These are phyloP conservation scores for Diutina mesorugosa DNA, from an alignment of 1,139 yeast genomes.

Conservation along the genomic window DNA sequence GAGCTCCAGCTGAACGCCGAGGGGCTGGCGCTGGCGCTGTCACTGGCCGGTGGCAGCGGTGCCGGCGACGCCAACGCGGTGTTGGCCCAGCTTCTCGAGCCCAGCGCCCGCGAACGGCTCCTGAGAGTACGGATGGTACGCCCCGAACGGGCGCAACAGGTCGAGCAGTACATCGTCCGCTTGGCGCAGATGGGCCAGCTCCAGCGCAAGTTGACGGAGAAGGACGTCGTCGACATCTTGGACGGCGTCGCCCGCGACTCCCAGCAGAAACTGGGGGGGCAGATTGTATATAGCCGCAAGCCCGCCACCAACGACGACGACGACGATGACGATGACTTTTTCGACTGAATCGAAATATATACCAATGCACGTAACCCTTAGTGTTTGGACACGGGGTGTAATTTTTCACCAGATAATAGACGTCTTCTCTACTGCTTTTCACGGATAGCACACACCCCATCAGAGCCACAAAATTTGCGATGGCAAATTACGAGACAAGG, in stretches of 20 bases:
- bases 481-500: too few relatives aligned
- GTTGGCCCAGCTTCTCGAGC: conserved; percentile 59
- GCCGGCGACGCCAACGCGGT: neutral
- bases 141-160: conserved; percentile 83
- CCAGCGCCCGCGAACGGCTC: conserved; percentile 78
- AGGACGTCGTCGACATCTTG: conserved; percentile 69
- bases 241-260: conserved; percentile 79
- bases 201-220: conserved; percentile 58
- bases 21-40: conserved; percentile 13
- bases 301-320: conserved; percentile 12
- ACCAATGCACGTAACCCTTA: neutral
- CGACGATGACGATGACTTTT: conserved; percentile 10
- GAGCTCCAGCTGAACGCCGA: conserved; percentile 52
- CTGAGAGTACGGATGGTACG: conserved; percentile 80
- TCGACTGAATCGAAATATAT: conserved; percentile 4
- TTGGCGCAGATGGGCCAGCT: conserved; percentile 74
- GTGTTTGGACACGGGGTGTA: neutral
- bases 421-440: too few relatives aligned
- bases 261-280: conserved; percentile 39
- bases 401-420: too few relatives aligned
- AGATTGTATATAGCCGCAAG: conserved; percentile 28
- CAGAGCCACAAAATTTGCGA: too few relatives aligned
- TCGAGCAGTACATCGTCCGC: conserved; percentile 68
- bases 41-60: conserved; percentile 7
- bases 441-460: too few relatives aligned